A percentile compares a stretch with the other conserved stretches of the same genome.
phyloP scores from a whole-genome alignment of 2,329 filamentous ascomycete genomes.

The Mycosphaerella sp. region DNA sequence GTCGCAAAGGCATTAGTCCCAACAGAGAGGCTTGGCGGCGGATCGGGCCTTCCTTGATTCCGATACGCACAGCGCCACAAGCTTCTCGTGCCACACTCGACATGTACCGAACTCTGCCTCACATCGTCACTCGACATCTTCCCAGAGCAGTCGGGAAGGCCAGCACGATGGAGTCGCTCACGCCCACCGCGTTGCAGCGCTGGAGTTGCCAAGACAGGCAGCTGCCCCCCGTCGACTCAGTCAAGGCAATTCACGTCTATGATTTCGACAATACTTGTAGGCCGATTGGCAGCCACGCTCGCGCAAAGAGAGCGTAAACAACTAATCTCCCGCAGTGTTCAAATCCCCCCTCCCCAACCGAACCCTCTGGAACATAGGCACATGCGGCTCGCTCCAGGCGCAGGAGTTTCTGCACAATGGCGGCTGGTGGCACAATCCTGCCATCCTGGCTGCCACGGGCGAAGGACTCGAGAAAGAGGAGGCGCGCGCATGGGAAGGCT shows the following conservation, averaged over 20 bases:
- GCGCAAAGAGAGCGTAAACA: background rate
- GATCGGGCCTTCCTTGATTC: too few relatives aligned
- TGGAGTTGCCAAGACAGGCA: slow-evolving; percentile 75
- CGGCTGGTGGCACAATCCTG: slow-evolving; percentile 87
- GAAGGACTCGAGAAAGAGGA: slow-evolving; percentile 78
- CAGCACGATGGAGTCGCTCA: slow-evolving; percentile 34
- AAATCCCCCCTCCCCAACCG: slow-evolving; percentile 83
- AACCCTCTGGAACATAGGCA: slow-evolving; percentile 74
- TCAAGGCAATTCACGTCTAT: slow-evolving; percentile 83
- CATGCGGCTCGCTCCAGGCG: slow-evolving; percentile 68
- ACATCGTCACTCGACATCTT: background rate
- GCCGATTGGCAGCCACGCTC: slow-evolving; percentile 27
- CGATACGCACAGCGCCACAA: too few relatives aligned
- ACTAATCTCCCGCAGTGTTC: slow-evolving; percentile 58
- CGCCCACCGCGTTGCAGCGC: slow-evolving; percentile 67
- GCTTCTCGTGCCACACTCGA: too few relatives aligned
- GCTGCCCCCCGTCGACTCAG: slow-evolving; percentile 61
- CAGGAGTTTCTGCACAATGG: slow-evolving; percentile 68
- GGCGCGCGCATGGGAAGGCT: slow-evolving; percentile 75
- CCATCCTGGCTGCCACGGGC: slow-evolving; percentile 79
- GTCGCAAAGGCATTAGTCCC: too few relatives aligned
- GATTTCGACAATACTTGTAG: slow-evolving; percentile 95
- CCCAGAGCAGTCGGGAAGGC: background rate
- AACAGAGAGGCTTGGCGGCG: too few relatives aligned
- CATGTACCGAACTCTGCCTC: background rate